Evolutionary conservation across 2,329 filamentous ascomycete species (phyloP), one percentile per base, ranked within the genome.

Genomic region (Fusarium neocosmosporiellum): DNA sequence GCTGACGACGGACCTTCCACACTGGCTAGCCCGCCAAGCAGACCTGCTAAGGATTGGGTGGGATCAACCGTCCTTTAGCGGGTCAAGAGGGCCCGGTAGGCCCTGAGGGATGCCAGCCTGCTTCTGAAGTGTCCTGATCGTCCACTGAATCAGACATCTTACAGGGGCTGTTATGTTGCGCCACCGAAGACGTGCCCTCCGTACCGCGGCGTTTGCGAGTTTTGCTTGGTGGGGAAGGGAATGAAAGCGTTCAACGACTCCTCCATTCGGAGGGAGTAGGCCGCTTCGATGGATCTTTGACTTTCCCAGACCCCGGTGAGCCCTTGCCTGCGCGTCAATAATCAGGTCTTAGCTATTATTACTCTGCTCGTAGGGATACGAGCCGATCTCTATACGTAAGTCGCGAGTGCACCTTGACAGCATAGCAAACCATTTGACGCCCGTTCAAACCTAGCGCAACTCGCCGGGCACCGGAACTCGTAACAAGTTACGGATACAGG

Each of bases 151-250:
- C 72, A 75, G 69, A 73, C 71, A 65, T 58, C 64, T 31, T 67
- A 66, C 72, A 76, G 75, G 72, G 75, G 67, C 66, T 57, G 67
- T 66, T 64, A 59, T 66, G 69, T 59, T 73, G 69, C 74, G 74
- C 75, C 75, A 77, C 74, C 63, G 62, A 57, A 61, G 39, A 67
- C 55, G 65, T 66, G 53, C 62, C 59, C 58, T 66, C 59, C 27
- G 46, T 50, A n/a, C 46, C 31, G 59, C 54, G 14, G 33, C 34
- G 24, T 64, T 41, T 65, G 67, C 57, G 63, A 69, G 31, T 69
- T 50, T 60, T 41, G 53, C 48, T 34, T 60, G 50, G 33, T 27
- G 63, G 57, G 59, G 43, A 41, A 57, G 48, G 46, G 43, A 62
- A 53, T 41, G 43, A 46, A 71, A 71, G 63, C 67, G 48, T 62